phyloP scores from a whole-genome alignment of 352 stramenopile species.

The Phytophthora macrochlamydospora region DNA sequence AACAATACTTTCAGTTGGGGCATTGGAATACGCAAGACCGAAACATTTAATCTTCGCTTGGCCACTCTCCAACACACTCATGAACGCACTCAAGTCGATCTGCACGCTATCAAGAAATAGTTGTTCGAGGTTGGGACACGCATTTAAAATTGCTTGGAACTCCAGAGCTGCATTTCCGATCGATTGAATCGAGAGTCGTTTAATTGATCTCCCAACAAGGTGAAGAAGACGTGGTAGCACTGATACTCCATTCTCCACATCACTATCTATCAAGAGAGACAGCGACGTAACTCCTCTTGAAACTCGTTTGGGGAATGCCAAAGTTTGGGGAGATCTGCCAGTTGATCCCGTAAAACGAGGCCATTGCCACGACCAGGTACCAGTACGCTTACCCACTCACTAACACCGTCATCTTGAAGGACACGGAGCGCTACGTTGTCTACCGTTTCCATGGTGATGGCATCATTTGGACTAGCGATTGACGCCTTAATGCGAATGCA shows the following conservation, averaged over 20 bases:
- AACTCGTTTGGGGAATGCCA: background rate
- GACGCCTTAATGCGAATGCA: slow-evolving; percentile 22
- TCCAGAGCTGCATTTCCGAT: slow-evolving; percentile 11
- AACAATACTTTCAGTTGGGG: slow-evolving; percentile 16
- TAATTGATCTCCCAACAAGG: slow-evolving; percentile 23
- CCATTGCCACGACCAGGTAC: slow-evolving; percentile 38
- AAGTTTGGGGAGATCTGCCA: background rate
- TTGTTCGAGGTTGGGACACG: slow-evolving; percentile 27
- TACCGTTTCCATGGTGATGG: slow-evolving; percentile 21
- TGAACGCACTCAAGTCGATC: slow-evolving; percentile 28
- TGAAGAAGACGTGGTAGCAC: slow-evolving; percentile 18
- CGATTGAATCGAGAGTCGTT: slow-evolving; percentile 29
- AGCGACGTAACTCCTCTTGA: slow-evolving; percentile 21
- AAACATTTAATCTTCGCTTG: slow-evolving; percentile 18
- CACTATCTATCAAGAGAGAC: slow-evolving; percentile 29
- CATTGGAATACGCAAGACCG: slow-evolving; percentile 21
- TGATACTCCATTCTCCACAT: slow-evolving; percentile 14
- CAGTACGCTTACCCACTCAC: slow-evolving; percentile 35
- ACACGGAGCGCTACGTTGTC: slow-evolving; percentile 25
- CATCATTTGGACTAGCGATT: slow-evolving; percentile 13
- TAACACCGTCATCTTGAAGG: slow-evolving; percentile 25
- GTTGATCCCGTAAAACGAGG: slow-evolving; percentile 14
- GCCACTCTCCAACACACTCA: slow-evolving; percentile 24
- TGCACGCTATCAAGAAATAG: slow-evolving; percentile 33
- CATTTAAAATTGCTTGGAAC: slow-evolving; percentile 15